Evolutionary conservation across 2,329 filamentous ascomycete species (phyloP), one percentile per base, ranked within the genome.

Genomic region (Ophiocordyceps camponoti-leonardi): DNA sequence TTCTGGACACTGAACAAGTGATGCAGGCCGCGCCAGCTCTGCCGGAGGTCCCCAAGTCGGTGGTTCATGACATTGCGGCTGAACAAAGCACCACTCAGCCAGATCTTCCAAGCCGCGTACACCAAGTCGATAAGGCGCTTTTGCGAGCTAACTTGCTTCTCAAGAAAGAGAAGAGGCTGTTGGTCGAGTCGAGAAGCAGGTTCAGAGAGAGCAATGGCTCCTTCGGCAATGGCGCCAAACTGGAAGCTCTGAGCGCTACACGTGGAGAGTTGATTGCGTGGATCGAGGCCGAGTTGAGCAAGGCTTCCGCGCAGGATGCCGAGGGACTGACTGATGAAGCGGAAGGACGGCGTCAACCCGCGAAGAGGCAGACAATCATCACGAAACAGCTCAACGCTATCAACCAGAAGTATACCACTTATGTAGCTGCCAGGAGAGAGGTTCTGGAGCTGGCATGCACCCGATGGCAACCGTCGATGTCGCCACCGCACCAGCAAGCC

Each of bases 231-330:
- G 55, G 56, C 3, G 56, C 63, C 16, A 73, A 71, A 49, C 51
- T 77, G 3, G 63, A 67, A 43, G 78, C 78, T 14, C 60, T 82
- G 11, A 68, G 67, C 40, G 62, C 62, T 8, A 74, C 77, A 12
- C 68, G 79, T 16, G 70, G 72, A 44, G 73, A 75, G 49, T 66
- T 82, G 44, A 81, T 82, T 48, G 66, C 61, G 47, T 82, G 78
- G 78, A 79, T 82, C 47, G 78, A 82, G 56, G 63, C 61, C 6
- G 79, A 81, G 55, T 60, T 82, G 20, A 62, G 67, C 44, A 74
- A 72, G 46, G 73, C 75, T 2, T 65, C 67, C 4, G 59, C 52
- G 20, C 56, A 58, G 1, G 60, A 57, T 0, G 55, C 51, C 1
- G 56, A 56, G 6, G 54, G 55, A 0, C 43, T 41, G 11, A 49